These are phyloP conservation scores for Barbatosphaeria neglecta DNA, from an alignment of 495 filamentous ascomycete species.

Conservation along the genomic window DNA sequence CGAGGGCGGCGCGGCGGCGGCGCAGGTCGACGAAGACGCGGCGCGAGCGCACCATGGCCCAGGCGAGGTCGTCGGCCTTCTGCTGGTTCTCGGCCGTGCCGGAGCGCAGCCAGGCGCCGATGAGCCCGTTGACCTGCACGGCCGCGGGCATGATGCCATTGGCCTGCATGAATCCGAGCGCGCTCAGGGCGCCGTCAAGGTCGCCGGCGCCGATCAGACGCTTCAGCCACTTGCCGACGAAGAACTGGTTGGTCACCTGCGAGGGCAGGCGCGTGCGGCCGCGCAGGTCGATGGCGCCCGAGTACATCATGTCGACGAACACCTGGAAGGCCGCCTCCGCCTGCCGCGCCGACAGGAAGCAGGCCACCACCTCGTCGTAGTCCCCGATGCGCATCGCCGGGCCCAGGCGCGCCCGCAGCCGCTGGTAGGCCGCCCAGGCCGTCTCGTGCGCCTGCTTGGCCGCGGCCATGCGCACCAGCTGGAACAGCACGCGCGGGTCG, in stretches of 20 bases:
- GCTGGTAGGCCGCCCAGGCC: slow-evolving; percentile 57
- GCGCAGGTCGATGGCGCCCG: slow-evolving; percentile 32
- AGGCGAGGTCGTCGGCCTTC: slow-evolving; percentile 60
- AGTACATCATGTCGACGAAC: slow-evolving; percentile 81
- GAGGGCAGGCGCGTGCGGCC: slow-evolving; percentile 41
- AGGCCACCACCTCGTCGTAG: slow-evolving; percentile 56
- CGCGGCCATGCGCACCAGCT: slow-evolving; percentile 45
- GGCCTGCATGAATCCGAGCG: slow-evolving; percentile 56
- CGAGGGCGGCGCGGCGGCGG: slow-evolving; percentile 5
- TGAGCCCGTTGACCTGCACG: slow-evolving; percentile 63
- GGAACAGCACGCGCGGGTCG: slow-evolving; percentile 50
- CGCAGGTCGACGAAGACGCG: slow-evolving; percentile 42
- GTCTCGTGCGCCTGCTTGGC: slow-evolving; percentile 25
- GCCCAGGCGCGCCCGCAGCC: slow-evolving; percentile 47
- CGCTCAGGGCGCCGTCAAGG: slow-evolving; percentile 53
- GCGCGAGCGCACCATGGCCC: slow-evolving; percentile 62
- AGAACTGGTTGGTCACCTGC: slow-evolving; percentile 61
- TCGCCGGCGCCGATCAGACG: slow-evolving; percentile 64
- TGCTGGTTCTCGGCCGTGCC: slow-evolving; percentile 38
- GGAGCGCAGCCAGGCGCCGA: slow-evolving; percentile 61
- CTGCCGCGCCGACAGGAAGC: slow-evolving; percentile 47
- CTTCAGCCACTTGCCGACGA: slow-evolving; percentile 73
- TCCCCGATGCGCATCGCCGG: slow-evolving; percentile 57
- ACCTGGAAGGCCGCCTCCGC: slow-evolving; percentile 55
- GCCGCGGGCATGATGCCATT: slow-evolving; percentile 51